Evolutionary conservation across 1,284 basidiomycete genomes (phyloP).

Genomic region (Cutaneotrichosporon cavernicola): DNA sequence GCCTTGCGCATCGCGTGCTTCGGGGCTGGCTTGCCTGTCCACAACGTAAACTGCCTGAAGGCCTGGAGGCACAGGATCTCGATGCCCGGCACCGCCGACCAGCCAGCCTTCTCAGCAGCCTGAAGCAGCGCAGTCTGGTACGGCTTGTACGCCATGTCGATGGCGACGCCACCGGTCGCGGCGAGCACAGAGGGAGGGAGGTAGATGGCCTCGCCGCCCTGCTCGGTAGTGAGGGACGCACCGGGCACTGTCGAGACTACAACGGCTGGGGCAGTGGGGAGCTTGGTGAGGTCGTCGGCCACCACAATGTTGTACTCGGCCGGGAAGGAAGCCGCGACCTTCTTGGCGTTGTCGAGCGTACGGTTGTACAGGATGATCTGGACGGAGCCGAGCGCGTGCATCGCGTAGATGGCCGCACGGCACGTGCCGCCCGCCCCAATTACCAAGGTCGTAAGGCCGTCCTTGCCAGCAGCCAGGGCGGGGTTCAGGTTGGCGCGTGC

Average conservation of each 20-base stretch:
- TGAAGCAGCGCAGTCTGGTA: conserved; percentile 56
- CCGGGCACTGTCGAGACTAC: conserved; percentile 86
- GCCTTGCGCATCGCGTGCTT: conserved; percentile 51
- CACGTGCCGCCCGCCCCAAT: conserved; percentile 92
- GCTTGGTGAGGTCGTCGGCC: conserved; percentile 61
- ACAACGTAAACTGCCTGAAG: conserved; percentile 75
- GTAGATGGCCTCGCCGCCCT: conserved; percentile 56
- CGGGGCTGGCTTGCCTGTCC: conserved; percentile 63
- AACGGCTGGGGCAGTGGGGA: conserved; percentile 65
- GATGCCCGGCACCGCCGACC: conserved; percentile 72
- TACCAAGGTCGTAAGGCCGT: conserved; percentile 64
- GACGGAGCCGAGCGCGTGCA: conserved; percentile 67
- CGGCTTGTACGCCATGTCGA: conserved; percentile 92
- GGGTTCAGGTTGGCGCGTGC: conserved; percentile 48
- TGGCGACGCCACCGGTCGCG: conserved; percentile 62
- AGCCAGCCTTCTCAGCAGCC: conserved; percentile 55
- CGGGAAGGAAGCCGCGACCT: conserved; percentile 68
- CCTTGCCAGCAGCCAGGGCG: conserved; percentile 32
- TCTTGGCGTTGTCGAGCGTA: conserved; percentile 69
- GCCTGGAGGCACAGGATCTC: conserved; percentile 85
- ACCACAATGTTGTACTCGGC: conserved; percentile 58
- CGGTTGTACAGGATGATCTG: conserved; percentile 83
- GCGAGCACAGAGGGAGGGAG: conserved; percentile 59
- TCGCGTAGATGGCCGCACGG: conserved; percentile 85
- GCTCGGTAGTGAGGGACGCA: conserved; percentile 60